Percentiles rank a stretch among this genome's conserved stretches.
These are phyloP conservation scores for Linderniella brevidens DNA, from an alignment of 257 asterid species.

Conservation along the genomic window DNA sequence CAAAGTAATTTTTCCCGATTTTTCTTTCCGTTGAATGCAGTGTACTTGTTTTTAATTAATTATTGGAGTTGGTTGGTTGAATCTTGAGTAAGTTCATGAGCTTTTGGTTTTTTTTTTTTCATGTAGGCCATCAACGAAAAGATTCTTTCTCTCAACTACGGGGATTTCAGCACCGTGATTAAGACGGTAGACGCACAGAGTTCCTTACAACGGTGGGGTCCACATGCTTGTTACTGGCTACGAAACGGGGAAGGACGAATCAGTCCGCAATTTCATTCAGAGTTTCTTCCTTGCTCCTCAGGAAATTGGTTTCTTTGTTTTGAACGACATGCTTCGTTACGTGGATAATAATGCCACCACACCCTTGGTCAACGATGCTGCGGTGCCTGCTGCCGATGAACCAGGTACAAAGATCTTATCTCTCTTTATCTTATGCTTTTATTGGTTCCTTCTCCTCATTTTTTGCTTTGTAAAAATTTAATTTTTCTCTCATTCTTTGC, in stretches of 20 bases:
- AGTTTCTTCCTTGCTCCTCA: conserved; percentile 93
- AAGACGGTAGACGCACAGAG: conserved; percentile 77
- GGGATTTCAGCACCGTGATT: conserved; percentile 49
- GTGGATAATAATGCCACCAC: conserved; percentile 22
- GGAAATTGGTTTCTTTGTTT: conserved; percentile 75
- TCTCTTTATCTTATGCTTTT: neutral
- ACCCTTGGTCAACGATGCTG: conserved; percentile 23
- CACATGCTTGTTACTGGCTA: conserved; percentile 82
- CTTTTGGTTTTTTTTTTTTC: conserved; percentile 9
- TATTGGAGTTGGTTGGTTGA: too few relatives aligned
- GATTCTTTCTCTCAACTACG: conserved; percentile 62
- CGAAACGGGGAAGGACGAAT: conserved; percentile 41
- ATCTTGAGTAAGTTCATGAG: too few relatives aligned
- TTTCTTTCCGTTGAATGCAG: too few relatives aligned
- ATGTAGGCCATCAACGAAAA: conserved; percentile 69
- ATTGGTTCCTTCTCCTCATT: too few relatives aligned
- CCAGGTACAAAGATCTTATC: conserved; percentile 24
- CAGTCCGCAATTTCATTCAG: conserved; percentile 49
- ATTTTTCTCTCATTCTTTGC: conserved; percentile 9
- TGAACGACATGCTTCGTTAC: conserved; percentile 77
- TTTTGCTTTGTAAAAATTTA: conserved; percentile 1
- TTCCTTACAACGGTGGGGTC: conserved; percentile 63
- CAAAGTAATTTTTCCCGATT: too few relatives aligned
- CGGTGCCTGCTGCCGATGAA: conserved; percentile 32
- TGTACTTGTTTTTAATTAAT: too few relatives aligned